Conservation (phyloP, 257 asterid species). For the Solanum chilense region DNA sequence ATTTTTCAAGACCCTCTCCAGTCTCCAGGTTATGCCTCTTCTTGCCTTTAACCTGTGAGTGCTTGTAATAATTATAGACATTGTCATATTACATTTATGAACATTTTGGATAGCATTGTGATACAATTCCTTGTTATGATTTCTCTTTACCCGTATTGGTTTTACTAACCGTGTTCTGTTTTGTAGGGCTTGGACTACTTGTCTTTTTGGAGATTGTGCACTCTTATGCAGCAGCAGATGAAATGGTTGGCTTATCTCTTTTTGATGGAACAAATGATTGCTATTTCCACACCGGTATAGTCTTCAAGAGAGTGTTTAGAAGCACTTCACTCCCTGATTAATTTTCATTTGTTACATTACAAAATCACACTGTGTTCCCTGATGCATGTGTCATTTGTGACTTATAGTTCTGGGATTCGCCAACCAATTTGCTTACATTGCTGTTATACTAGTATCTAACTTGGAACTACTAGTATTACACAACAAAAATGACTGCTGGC, state of each 20-base stretch:
- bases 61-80: not conserved
- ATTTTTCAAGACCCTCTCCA: not conserved
- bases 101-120: not conserved
- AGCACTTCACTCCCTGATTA: not conserved
- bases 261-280: slow-evolving; percentile 99
- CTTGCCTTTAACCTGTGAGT: not conserved
- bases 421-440: not conserved
- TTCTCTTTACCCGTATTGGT: not conserved
- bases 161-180: not conserved
- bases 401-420: not conserved
- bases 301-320: not conserved
- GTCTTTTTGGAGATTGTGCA: slow-evolving; percentile 89
- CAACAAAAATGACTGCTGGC: not conserved
- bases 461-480: not conserved
- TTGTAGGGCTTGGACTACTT: slow-evolving; percentile 68
- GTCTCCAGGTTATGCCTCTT: not conserved
- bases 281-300: slow-evolving; percentile 84
- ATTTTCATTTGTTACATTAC: not conserved
- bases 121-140: not conserved
- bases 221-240: slow-evolving; percentile 97
- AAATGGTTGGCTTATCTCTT: slow-evolving; percentile 88
- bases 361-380: not conserved
- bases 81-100: not conserved
- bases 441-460: not conserved
- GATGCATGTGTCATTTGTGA: not conserved